These are phyloP conservation scores for Alternaria burnsii DNA, from an alignment of 2,329 filamentous ascomycete species.

Conservation along the genomic window DNA sequence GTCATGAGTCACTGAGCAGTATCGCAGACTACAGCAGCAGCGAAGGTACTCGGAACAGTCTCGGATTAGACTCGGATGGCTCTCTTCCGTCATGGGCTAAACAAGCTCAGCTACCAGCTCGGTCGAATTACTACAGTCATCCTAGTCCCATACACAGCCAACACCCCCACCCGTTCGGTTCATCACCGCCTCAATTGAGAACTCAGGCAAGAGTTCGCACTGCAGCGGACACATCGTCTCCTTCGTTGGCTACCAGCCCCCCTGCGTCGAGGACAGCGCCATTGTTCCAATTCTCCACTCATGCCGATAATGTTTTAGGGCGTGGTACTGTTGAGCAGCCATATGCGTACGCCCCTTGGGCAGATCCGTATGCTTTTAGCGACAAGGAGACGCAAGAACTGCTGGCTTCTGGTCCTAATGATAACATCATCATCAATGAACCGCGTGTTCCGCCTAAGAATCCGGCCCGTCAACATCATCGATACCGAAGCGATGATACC, in stretches of 20 bases:
- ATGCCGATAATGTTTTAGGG: neutral
- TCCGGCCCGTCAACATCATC: constrained; percentile 4
- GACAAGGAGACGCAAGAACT: constrained; percentile 47
- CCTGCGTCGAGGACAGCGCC: constrained; percentile 30
- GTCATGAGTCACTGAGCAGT: constrained; percentile 36
- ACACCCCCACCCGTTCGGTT: constrained; percentile 38
- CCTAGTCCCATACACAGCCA: constrained; percentile 34
- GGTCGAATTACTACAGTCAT: constrained; percentile 38
- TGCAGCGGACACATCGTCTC: constrained; percentile 15
- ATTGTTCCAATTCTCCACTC: constrained; percentile 16
- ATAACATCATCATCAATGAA: constrained; percentile 42
- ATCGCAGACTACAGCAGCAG: constrained; percentile 47
- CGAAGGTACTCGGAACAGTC: constrained; percentile 33
- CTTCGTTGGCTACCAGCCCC: constrained; percentile 19
- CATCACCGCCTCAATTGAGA: constrained; percentile 38
- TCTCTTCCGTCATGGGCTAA: constrained; percentile 22
- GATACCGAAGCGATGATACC: constrained; percentile 3
- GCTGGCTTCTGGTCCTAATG: constrained; percentile 48
- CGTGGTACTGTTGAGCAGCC: constrained; percentile 21
- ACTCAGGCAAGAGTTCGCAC: constrained; percentile 15
- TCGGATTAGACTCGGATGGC: constrained; percentile 21
- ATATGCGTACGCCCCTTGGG: constrained; percentile 29
- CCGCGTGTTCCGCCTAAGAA: constrained; percentile 10
- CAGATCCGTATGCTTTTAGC: constrained; percentile 36
- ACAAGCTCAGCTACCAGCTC: constrained; percentile 17